Conservation (phyloP, 768 basidiomycete species). For the Hortiboletus campestris region DNA sequence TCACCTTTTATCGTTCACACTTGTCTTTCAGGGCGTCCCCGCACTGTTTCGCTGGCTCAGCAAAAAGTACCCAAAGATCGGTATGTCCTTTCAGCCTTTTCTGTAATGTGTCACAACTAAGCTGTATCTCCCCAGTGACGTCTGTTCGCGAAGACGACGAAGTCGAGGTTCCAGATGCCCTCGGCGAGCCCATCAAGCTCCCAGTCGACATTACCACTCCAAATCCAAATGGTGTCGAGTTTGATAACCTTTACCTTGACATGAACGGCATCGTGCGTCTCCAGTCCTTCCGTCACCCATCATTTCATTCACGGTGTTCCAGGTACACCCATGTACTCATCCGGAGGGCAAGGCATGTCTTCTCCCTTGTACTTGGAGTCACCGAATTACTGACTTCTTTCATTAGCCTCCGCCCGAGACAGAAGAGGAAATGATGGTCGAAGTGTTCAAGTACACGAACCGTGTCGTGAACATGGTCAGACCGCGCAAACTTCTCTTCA, state of each 20-base stretch:
- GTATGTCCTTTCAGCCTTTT: conserved; percentile 41
- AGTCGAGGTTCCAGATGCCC: conserved; percentile 58
- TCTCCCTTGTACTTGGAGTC: neutral
- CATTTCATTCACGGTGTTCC: neutral
- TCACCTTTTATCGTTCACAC: neutral
- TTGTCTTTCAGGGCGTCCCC: conserved; percentile 79
- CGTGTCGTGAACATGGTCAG: conserved; percentile 96
- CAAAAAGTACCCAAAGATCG: conserved; percentile 97
- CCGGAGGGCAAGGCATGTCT: conserved; percentile 85
- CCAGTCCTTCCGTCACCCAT: neutral
- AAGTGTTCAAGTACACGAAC: conserved; percentile 95
- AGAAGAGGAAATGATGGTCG: conserved; percentile 99
- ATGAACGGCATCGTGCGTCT: conserved; percentile 95
- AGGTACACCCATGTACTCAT: conserved; percentile 99
- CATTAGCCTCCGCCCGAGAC: conserved; percentile 89
- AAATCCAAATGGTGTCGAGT: conserved; percentile 96
- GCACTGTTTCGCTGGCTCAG: conserved; percentile 98
- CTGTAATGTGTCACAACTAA: neutral
- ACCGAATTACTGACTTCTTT: neutral
- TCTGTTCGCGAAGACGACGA: conserved; percentile 88
- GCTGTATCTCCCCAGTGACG: conserved; percentile 44
- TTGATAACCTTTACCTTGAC: conserved; percentile 95
- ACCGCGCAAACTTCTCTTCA: conserved; percentile 92
- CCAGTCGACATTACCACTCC: conserved; percentile 76
- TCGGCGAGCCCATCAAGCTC: conserved; percentile 64